Evolutionary conservation across 805 yeast genomes (phyloP), one percentile per base, ranked within the genome.

Genomic region (Isabelozyma gotoi): DNA sequence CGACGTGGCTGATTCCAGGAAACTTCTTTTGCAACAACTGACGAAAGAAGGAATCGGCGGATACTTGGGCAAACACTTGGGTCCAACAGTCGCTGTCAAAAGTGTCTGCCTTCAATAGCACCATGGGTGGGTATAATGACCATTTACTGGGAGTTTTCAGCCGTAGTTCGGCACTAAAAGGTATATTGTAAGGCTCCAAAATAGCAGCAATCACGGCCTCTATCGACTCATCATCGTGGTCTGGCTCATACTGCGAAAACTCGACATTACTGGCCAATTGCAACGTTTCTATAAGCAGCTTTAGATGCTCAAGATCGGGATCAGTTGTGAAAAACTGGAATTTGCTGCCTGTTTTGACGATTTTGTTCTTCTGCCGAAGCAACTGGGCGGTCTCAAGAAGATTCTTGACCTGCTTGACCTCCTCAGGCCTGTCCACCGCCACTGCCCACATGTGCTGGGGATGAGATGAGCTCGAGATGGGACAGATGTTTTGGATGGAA

Each of bases 121-220:
- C 60, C 75, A 87, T 60, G 0, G 95, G 94, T 1, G 82, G 79
- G 55, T 87, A 87, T 0, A 84, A 48, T 0, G 84, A 69, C 73
- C 81, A 85, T 50, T 79, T 76, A 38, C 70, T 73, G 1, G 87
- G 87, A 17, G 72, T 45, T 36, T n/a, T 11, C 29, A 36, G 32
- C 32, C 39, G 34, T 32, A 32, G 17, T 14, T 32, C 34, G 4
- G 12, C 34, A 5, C 16, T 32, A 4, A 32, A 15, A 14, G 15
- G 4, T 11, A 32, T n/a, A n/a, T 32, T 32, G 10, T 15, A 8
- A 8, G 34, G 8, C 5, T 10, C 17, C 7, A 32, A 32, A 32
- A 32, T 5, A 7, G 10, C 15, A n/a, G 15, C 34, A 4, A 32
- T 16, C 5, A 15, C 34, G 1, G 15, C 7, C 34, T 32, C 34